phyloP scores from a whole-genome alignment of 73 alveolate species.

The Durusdinium trenchii region DNA sequence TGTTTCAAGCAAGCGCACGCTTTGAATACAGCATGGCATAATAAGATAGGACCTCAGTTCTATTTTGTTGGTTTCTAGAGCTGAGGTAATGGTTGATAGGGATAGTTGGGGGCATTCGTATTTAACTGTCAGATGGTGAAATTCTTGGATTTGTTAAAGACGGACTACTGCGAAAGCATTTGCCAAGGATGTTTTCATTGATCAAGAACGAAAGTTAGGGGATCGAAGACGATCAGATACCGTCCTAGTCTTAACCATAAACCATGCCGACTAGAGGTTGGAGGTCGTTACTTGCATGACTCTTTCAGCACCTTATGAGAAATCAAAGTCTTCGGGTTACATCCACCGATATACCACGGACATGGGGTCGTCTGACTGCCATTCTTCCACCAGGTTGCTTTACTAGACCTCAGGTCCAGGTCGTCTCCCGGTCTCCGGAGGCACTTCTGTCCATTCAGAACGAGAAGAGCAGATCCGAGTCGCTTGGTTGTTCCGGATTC shows the following conservation, averaged over 20 bases:
- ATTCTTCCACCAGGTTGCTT: too few species aligned
- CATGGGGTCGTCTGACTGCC: too few species aligned
- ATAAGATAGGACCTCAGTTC: conserved; percentile 97
- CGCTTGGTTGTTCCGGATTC: too few species aligned
- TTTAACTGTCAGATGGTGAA: conserved; percentile 99
- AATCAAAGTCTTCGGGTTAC: conserved; percentile 83
- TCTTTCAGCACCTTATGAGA: conserved; percentile 99
- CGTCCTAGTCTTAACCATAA: conserved; percentile 99
- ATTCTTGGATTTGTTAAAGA: conserved; percentile 99
- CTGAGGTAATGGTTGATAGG: conserved; percentile 98
- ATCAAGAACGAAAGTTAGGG: conserved; percentile 99
- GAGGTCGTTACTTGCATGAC: conserved; percentile 98
- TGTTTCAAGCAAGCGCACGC: conserved; percentile 99
- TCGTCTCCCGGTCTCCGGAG: neutral
- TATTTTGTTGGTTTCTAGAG: conserved; percentile 97
- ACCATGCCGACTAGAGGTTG: conserved; percentile 99
- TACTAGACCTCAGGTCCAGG: neutral
- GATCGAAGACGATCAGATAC: conserved; percentile 99
- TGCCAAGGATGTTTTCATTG: conserved; percentile 99
- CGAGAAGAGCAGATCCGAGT: conserved; percentile 94
- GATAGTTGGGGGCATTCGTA: conserved; percentile 99
- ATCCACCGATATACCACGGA: too few species aligned
- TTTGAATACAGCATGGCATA: conserved; percentile 99
- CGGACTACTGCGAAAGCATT: conserved; percentile 99
- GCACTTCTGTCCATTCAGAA: conserved; percentile 85